Base-by-base conservation (phyloP, 2,329 filamentous ascomycete species). In the Hypoxylon sp. region DNA sequence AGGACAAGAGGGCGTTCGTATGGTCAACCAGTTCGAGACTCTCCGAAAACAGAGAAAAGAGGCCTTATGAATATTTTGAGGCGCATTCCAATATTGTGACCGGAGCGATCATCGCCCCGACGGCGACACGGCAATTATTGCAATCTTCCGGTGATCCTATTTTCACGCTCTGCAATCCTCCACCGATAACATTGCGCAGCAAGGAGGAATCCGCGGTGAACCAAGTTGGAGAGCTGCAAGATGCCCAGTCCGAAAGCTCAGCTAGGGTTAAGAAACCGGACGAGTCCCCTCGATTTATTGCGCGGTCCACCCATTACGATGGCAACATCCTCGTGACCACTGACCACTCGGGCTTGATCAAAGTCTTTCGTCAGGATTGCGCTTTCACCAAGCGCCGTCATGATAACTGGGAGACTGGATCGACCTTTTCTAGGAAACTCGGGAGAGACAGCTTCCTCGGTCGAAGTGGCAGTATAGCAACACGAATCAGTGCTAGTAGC, bases 141-240 rank as follows among this genome's bases (percentile, higher is more conserved):
- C 86, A 88, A 40, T 81, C 83, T 9, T 95, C 91, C 0, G 89
- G 90, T 46, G 92, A 99, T 67, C 92, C 94, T 1, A 83, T 99
- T n/a, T 99, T 91, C 69, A 92, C 97, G 63, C 79, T 97, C 1
- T 97, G 94, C 77, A 97, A 97, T 63, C 94, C 94, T 4, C 94
- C 93, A 0, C 91, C 93, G 0, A 85, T 97, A 11, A 92, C 85
- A 5, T 77, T 97, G 12, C 78, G 92, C 55, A 91, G 88, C 59
- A 81, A 86, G 17, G 84, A 87, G 13, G 90, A 94, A 63, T 73
- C 71, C 20, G 72, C 72, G 1, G 66, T 67, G 5, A 81, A 73
- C 46, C 73, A 76, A 48, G 70, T 69, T 2, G 70, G 69, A 2
- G 63, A 74, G 8, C 70, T 70, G 4, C 67, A 70, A 36, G 64